phyloP scores from a whole-genome alignment of 805 yeast species.

The Torulaspora indica region DNA sequence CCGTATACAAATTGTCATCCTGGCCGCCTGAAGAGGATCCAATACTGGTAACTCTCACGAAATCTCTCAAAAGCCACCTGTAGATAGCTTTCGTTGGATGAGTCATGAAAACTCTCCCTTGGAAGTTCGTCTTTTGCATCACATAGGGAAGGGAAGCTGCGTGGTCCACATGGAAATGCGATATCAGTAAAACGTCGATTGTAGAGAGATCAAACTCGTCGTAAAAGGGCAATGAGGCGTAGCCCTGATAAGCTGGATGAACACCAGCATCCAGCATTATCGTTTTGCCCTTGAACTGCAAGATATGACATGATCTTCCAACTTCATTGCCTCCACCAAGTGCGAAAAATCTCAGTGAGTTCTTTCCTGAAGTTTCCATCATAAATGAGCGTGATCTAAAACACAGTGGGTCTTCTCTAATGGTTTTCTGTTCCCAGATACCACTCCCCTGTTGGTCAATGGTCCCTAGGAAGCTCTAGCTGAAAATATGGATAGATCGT shows the following conservation, averaged over 20 bases:
- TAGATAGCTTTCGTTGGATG: slow-evolving; percentile 98
- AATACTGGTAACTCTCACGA: slow-evolving; percentile 76
- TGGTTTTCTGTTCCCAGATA: slow-evolving; percentile 8
- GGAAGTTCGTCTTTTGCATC: slow-evolving; percentile 92
- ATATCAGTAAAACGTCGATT: slow-evolving; percentile 79
- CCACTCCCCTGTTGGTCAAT: slow-evolving; percentile 13
- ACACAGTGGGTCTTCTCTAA: not conserved
- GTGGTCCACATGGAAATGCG: slow-evolving; percentile 96
- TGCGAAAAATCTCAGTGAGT: slow-evolving; percentile 65
- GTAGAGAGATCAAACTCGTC: slow-evolving; percentile 89
- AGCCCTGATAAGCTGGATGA: slow-evolving; percentile 90
- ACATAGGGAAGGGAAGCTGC: slow-evolving; percentile 98
- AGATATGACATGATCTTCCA: slow-evolving; percentile 91
- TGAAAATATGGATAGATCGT: not conserved
- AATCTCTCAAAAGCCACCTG: slow-evolving; percentile 91
- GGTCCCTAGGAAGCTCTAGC: slow-evolving; percentile 4
- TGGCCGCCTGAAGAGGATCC: slow-evolving; percentile 41
- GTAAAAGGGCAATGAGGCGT: slow-evolving; percentile 87
- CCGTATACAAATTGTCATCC: slow-evolving; percentile 65
- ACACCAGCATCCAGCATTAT: slow-evolving; percentile 98
- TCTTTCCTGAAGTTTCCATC: slow-evolving; percentile 23
- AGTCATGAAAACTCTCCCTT: slow-evolving; percentile 97
- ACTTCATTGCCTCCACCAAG: slow-evolving; percentile 99
- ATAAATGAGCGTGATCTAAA: slow-evolving; percentile 1
- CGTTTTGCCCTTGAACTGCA: slow-evolving; percentile 88